Evolutionary conservation across 2,329 filamentous ascomycete genomes (phyloP).

Genomic region (Scedosporium minutisporum): DNA sequence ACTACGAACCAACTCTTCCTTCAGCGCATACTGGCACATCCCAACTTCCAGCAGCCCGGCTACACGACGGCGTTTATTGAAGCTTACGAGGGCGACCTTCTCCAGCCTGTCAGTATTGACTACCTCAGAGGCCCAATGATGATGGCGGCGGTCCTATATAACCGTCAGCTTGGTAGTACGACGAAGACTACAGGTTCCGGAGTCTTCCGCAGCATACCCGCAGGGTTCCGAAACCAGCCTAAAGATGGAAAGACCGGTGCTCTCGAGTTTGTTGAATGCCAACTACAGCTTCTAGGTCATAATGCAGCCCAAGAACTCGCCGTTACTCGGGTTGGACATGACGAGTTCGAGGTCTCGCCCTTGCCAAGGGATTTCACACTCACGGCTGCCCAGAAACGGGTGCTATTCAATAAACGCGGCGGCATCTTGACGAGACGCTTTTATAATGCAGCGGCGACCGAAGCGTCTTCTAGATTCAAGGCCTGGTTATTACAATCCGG

Average conservation of each 20-base stretch:
- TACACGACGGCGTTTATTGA: constrained; percentile 60
- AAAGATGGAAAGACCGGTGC: background rate
- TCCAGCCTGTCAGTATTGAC: background rate
- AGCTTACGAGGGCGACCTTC: background rate
- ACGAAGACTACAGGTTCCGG: background rate
- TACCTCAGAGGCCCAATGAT: constrained; percentile 1
- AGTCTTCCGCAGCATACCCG: background rate
- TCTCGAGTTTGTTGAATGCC: constrained; percentile 1
- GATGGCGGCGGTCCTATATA: constrained; percentile 2
- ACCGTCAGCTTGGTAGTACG: background rate
- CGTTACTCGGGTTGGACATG: background rate
- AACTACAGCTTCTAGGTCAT: background rate
- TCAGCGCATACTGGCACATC: constrained; percentile 51
- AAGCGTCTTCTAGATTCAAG: background rate
- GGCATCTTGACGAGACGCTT: constrained; percentile 3
- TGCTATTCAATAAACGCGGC: constrained; percentile 6
- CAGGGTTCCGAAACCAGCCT: constrained; percentile 5
- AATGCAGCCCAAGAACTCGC: background rate
- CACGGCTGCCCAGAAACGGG: background rate
- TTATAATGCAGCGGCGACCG: background rate
- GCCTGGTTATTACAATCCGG: background rate
- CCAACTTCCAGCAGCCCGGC: constrained; percentile 50
- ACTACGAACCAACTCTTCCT: constrained; percentile 62
- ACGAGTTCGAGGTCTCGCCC: background rate
- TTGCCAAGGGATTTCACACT: background rate